These are phyloP conservation scores for Nepenthes alata DNA, from an alignment of 179 eudicot genomes.

Conservation along the genomic window DNA sequence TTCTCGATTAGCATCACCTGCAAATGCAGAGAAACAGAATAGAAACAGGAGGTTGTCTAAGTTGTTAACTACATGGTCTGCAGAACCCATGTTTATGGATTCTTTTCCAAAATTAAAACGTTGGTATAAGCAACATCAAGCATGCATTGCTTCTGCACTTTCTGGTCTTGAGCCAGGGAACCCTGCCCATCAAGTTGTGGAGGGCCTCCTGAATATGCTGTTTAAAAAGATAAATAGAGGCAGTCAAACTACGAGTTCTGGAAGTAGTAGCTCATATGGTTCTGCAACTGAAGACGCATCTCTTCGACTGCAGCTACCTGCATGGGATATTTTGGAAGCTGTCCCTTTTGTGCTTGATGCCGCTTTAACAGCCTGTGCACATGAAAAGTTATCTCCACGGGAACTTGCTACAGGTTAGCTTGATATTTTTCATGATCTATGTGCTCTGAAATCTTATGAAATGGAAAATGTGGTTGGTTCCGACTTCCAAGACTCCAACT, in stretches of 20 bases:
- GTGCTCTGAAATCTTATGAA: no score
- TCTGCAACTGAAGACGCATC: conserved; percentile 61
- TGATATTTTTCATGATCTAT: not conserved
- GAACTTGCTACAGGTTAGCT: conserved; percentile 86
- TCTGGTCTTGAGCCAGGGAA: conserved; percentile 80
- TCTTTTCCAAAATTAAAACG: conserved; percentile 80
- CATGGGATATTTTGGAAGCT: conserved; percentile 97
- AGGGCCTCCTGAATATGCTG: conserved; percentile 77
- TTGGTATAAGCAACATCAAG: conserved; percentile 88
- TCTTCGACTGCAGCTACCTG: conserved; percentile 69
- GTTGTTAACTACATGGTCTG: conserved; percentile 33
- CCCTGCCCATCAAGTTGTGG: conserved; percentile 81
- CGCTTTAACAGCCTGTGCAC: conserved; percentile 90
- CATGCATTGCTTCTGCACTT: conserved; percentile 91
- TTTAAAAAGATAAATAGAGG: conserved; percentile 63
- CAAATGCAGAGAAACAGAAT: conserved; percentile 23
- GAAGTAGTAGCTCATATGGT: conserved; percentile 79
- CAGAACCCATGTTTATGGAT: conserved; percentile 68
- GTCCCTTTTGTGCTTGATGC: conserved; percentile 96
- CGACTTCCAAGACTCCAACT: no score
- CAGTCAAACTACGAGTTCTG: conserved; percentile 44
- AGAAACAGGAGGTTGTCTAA: conserved; percentile 29
- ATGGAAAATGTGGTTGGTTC: no score
- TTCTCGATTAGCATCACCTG: conserved; percentile 53
- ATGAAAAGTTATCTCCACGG: conserved; percentile 87